Conservation (phyloP, 768 basidiomycete species). For the Pholiota molesta region DNA sequence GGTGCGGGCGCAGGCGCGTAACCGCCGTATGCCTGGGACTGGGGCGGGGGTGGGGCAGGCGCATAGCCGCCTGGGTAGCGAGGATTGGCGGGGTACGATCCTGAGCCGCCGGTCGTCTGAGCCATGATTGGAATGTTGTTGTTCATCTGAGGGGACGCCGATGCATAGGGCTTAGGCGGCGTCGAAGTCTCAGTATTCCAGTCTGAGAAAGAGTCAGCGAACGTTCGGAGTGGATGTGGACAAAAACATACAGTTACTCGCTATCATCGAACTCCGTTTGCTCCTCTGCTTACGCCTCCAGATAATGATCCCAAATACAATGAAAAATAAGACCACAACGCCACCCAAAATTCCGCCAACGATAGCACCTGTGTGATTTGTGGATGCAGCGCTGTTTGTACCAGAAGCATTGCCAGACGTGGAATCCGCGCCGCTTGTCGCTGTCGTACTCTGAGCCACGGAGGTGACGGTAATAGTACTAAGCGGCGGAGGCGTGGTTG, state of each 20-base stretch:
- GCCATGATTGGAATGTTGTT: constrained; percentile 7
- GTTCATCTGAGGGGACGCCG: neutral
- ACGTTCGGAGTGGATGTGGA: neutral
- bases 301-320: constrained; percentile 16
- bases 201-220: neutral
- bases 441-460: neutral
- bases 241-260: constrained; percentile 1
- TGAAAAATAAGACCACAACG: constrained; percentile 18
- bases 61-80: constrained; percentile 20
- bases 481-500: neutral
- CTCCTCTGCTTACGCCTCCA: constrained; percentile 14
- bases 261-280: constrained; percentile 1
- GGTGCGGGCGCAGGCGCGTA: neutral
- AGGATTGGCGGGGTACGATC: constrained; percentile 1
- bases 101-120: constrained; percentile 1
- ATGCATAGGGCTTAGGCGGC: neutral
- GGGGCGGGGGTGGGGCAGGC: constrained; percentile 6
- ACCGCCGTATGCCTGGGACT: neutral
- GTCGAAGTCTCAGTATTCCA: constrained; percentile 5
- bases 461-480: constrained; percentile 12
- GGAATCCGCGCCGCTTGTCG: neutral
- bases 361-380: constrained; percentile 20
- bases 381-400: neutral
- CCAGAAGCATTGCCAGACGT: neutral
- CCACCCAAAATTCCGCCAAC: constrained; percentile 24